Evolutionary conservation across 1,284 basidiomycete genomes (phyloP), one percentile per base, ranked within the genome.

Genomic region (Pisolithus thermaeus): DNA sequence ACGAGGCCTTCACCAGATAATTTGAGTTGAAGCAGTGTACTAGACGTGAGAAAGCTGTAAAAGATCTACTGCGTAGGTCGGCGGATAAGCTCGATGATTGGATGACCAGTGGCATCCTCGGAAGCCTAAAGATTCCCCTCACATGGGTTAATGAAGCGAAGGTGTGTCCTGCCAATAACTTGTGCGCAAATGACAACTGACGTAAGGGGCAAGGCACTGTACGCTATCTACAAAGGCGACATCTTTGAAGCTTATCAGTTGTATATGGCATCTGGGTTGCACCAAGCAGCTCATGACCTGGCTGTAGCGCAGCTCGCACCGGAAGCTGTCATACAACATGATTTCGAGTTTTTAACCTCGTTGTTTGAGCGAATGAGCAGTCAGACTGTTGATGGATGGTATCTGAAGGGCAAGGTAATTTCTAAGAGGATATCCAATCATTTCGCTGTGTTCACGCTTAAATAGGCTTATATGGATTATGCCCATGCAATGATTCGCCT

Each of bases 121-220:
- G 85, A 3, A 89, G 81, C 57, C 72, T 97, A 22, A 81, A 83
- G 56, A 79, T 99, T 42, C 97, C 97, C 0, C 68, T 78, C 43
- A 70, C 80, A 4, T 99, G 96, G 96, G 76, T 98, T 25, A 81
- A 88, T 53, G 90, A 93, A 65, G 90, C 93, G 8, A 87, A 89
- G 76, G 92, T 53, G 36, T 66, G 57, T 44, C 22, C 11, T 42
- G 37, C 28, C 43, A 23, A 20, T 36, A 38, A 32, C 22, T 40
- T 45, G 47, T 20, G 51, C 49, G 25, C 23, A 46, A 38, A 36
- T 54, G 9, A 48, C 55, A 14, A n/a, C 51, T 63, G 50, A 49
- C 50, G 36, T 8, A 37, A 20, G 52, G 23, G 28, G 39, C 3
- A 57, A 92, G 89, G 91, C 88, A 11, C 76, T 81, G 39, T 70